phyloP scores from a whole-genome alignment of 1,139 yeast genomes.

The Geotrichum aggregatum region DNA sequence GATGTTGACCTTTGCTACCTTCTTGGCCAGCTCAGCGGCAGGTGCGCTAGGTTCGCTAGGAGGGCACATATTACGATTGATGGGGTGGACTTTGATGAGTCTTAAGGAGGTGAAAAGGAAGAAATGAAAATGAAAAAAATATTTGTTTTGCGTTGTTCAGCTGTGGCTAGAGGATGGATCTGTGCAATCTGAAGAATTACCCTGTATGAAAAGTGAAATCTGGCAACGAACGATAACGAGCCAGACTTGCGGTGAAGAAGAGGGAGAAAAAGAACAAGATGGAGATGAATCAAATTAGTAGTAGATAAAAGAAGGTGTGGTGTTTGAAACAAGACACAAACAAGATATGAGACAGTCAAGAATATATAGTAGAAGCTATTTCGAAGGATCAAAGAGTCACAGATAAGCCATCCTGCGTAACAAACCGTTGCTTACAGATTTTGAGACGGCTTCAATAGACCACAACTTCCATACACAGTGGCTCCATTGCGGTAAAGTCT shows the following conservation, averaged over 20 bases:
- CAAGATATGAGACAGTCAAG: too few species aligned
- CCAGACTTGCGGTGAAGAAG: neutral
- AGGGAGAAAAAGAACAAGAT: too few species aligned
- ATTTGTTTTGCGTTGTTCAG: neutral
- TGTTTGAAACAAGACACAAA: too few species aligned
- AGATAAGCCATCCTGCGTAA: too few species aligned
- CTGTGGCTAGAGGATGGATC: neutral
- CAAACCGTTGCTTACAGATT: too few species aligned
- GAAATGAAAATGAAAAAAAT: neutral
- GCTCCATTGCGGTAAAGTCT: too few species aligned
- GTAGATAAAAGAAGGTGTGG: too few species aligned
- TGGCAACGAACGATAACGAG: neutral
- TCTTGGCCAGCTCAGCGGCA: slow-evolving; percentile 21
- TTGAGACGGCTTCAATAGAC: too few species aligned
- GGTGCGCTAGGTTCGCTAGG: slow-evolving; percentile 15
- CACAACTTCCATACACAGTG: too few species aligned
- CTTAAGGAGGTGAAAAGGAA: slow-evolving; percentile 5
- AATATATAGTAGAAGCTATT: too few species aligned
- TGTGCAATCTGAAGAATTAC: neutral
- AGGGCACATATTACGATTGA: slow-evolving; percentile 15
- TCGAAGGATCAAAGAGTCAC: too few species aligned
- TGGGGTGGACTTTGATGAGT: neutral
- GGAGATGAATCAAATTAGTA: too few species aligned
- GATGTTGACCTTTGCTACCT: slow-evolving; percentile 20
- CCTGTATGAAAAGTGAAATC: slow-evolving; percentile 6